phyloP scores from a whole-genome alignment of 2,329 filamentous ascomycete genomes.

The Neophaeococcomyces mojaviensis region DNA sequence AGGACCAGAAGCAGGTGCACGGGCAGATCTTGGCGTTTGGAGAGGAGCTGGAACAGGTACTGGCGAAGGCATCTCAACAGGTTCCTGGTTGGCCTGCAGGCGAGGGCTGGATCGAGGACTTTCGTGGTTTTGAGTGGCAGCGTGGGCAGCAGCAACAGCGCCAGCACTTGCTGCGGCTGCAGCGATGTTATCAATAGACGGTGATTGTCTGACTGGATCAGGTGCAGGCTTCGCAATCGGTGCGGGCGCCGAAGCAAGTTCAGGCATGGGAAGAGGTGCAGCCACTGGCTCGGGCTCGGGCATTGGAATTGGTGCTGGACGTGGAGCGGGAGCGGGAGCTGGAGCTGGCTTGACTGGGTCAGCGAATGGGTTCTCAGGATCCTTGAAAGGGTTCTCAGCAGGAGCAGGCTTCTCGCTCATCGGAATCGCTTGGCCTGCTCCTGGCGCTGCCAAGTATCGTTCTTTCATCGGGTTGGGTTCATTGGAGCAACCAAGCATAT shows the following conservation, averaged over 20 bases:
- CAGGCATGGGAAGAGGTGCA: conserved; percentile 46
- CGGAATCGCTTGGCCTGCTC: conserved; percentile 4
- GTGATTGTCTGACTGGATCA: neutral
- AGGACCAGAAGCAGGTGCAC: conserved; percentile 47
- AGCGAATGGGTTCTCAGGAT: conserved; percentile 22
- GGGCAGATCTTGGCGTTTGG: conserved; percentile 24
- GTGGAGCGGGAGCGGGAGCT: conserved; percentile 12
- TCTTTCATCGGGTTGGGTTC: conserved; percentile 6
- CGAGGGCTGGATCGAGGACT: conserved; percentile 74
- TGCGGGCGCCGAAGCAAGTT: conserved; percentile 31
- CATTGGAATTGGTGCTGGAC: conserved; percentile 11
- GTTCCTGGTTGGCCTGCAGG: conserved; percentile 15
- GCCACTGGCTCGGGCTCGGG: conserved; percentile 9
- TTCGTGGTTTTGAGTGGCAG: conserved; percentile 56
- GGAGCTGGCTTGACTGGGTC: conserved; percentile 19
- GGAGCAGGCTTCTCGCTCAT: conserved; percentile 11
- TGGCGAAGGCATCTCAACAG: conserved; percentile 5
- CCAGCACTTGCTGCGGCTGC: neutral
- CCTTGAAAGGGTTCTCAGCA: conserved; percentile 16
- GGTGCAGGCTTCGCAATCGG: conserved; percentile 19
- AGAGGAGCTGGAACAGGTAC: conserved; percentile 4
- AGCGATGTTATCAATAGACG: neutral
- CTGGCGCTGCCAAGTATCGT: conserved; percentile 12
- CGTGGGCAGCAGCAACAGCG: conserved; percentile 43
- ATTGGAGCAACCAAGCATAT: conserved; percentile 20